Evolutionary conservation across 176 grass and related monocot species (phyloP), one percentile per base, ranked within the genome.

Genomic region (Carex cristatella): DNA sequence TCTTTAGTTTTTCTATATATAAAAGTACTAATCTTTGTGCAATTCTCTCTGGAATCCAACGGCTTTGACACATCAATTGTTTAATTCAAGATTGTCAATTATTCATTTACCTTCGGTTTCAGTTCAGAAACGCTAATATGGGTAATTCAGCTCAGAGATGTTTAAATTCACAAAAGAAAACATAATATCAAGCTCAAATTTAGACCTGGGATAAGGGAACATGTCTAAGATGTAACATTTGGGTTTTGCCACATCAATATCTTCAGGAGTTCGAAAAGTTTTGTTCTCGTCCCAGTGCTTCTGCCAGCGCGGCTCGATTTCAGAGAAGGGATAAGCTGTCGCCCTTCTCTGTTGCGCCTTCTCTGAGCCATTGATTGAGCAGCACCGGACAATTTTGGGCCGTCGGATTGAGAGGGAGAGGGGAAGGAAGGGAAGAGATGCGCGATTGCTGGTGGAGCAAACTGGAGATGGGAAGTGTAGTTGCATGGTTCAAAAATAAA

Each of bases 171-270:
- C 65, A 38, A 35, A 69, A 69, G 48, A 51, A 51, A 51, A 51
- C 48, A 10, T 51, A 51, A 51, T 51, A 51, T 51, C 48, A 51
- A 51, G 48, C 48, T 51, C 48, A 51, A 51, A 51, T 2, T 51
- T 51, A 51, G 48, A 75, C 93, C 95, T 95, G 54, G 96, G 96
- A 59, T 98, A 95, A 65, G 96, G 96, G 65, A 98, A 98, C 93
- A 98, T 98, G 85, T 98, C 96, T 35, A 98, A 91, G 80, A 98
- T 94, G 81, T 95, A 98, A 84, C 89, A 94, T 86, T 98, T 98
- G 18, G 96, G 96, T 72, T 83, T 98, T 51, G 91, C 87, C 61
- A 82, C 87, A 51, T 98, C 93, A 64, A 98, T 85, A 10, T 91
- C 96, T 2, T 94, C 91, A 66, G 88, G 90, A 8, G 87, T 98